Base-by-base conservation (phyloP, 805 yeast species). In the Yamadazyma sp. region DNA sequence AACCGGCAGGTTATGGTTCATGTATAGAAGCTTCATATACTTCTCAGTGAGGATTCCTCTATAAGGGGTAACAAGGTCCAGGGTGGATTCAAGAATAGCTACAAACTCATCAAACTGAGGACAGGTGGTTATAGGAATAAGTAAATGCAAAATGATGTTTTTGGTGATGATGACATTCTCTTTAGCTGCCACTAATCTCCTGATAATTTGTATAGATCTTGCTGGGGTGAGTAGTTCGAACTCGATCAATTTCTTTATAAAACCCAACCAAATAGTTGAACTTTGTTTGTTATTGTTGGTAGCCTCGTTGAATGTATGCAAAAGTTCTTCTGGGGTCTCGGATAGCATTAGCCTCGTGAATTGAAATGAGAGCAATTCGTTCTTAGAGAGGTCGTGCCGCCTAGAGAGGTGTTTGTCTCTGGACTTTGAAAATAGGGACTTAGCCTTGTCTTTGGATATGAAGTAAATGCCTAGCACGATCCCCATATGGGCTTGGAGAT, bases 401-500 rank as follows among this genome's bases (percentile, higher is more conserved):
- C 51, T 36, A 29, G 30, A 10, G 12, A 20, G 11, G 20, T 38
- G 41, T 24, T 36, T 41, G 3, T 20, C 28, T 27, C 30, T 31
- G n/a, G 41, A 25, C 20, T 26, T 32, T 9, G 17, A 15, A 17
- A 64, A 47, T 7, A 68, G 47, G 24, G 44, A 45, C 16, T 39
- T 34, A 1, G 70, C 64, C 24, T 62, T 60, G 13, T 40, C 50
- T 6, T 28, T 35, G 5, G 64, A 56, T 11, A 53, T 48, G 11
- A 38, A 35, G 5, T 52, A 43, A 4, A 67, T 48, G 0, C 67
- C 57, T 14, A 66, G 35, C 1, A 57, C 61, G 1, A 68, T 52
- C 2, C 71, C 74, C 60, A 68, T 55, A 39, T 59, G 54, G 2
- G 66, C 70, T 26, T 52, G 44, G 11, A 65, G 53, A 17, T 43